These are phyloP conservation scores for Cryphonectria radicalis DNA, from an alignment of 2,329 filamentous ascomycete genomes.

Conservation along the genomic window DNA sequence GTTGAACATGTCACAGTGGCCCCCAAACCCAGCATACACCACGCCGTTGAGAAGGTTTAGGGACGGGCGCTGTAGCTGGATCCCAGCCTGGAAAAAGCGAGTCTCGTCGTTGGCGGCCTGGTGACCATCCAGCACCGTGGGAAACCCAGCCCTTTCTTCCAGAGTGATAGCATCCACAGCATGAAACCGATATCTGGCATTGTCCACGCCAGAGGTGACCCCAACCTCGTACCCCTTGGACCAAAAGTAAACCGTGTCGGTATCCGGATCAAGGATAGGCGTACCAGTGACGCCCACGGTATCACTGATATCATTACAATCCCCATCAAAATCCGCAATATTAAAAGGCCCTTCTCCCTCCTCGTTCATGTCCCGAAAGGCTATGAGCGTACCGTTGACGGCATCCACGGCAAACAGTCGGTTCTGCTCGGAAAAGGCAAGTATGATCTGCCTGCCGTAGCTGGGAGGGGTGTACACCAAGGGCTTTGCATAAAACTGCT, in stretches of 20 bases:
- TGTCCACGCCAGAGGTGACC: constrained; percentile 15
- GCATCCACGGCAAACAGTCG: constrained; percentile 61
- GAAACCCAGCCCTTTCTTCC: constrained; percentile 40
- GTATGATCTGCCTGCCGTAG: constrained; percentile 51
- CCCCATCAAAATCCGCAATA: constrained; percentile 50
- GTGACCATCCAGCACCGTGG: constrained; percentile 49
- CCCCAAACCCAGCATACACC: constrained; percentile 52
- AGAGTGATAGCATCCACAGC: constrained; percentile 29
- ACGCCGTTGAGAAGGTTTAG: constrained; percentile 42
- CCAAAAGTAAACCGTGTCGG: constrained; percentile 43
- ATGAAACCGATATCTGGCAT: constrained; percentile 28
- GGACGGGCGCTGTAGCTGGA: constrained; percentile 48
- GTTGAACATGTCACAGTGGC: constrained; percentile 53
- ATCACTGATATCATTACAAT: constrained; percentile 54
- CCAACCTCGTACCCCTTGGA: constrained; percentile 26
- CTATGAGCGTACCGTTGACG: constrained; percentile 56
- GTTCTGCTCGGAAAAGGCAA: constrained; percentile 62
- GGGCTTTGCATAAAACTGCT: constrained; percentile 53
- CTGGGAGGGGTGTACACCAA: constrained; percentile 53
- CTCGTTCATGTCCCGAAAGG: constrained; percentile 38
- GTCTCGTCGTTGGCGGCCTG: constrained; percentile 49
- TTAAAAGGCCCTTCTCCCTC: constrained; percentile 47
- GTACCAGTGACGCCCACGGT: constrained; percentile 52
- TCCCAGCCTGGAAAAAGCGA: constrained; percentile 50
- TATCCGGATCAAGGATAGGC: constrained; percentile 50